Evolutionary conservation across 1,284 basidiomycete genomes (phyloP).

Genomic region (Volvariella volvacea): DNA sequence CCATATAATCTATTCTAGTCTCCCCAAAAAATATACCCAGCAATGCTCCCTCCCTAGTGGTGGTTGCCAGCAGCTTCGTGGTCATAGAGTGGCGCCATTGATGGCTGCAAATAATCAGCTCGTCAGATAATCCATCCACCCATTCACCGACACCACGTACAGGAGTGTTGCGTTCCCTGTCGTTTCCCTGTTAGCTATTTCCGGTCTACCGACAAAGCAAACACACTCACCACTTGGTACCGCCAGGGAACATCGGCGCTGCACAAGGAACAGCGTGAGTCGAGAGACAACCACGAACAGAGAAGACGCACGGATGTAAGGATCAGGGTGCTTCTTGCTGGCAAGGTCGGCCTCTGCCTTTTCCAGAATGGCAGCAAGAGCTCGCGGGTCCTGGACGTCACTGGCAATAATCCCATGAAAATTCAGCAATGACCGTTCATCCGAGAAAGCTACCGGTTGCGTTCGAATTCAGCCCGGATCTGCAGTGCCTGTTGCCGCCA

Average conservation of each 20-base stretch:
- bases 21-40: no score
- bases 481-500: constrained; percentile 82
- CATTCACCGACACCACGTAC: constrained; percentile 33
- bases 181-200: constrained; percentile 13
- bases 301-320: constrained; percentile 69
- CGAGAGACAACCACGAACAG: constrained; percentile 6
- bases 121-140: constrained; percentile 9
- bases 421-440: background rate
- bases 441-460: constrained; percentile 70
- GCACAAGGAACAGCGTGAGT: constrained; percentile 1
- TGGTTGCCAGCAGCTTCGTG: constrained; percentile 32
- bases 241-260: constrained; percentile 77
- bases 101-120: constrained; percentile 29
- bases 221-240: constrained; percentile 80
- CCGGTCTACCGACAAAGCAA: constrained; percentile 1
- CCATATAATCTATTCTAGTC: no score
- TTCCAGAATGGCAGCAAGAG: constrained; percentile 73
- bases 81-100: constrained; percentile 47
- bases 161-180: constrained; percentile 69
- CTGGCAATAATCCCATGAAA: constrained; percentile 29
- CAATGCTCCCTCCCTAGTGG: constrained; percentile 6
- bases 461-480: constrained; percentile 90
- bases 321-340: constrained; percentile 76
- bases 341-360: constrained; percentile 78
- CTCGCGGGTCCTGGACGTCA: constrained; percentile 82